These are phyloP conservation scores for peach (Prunus persica) DNA, from an alignment of 306 rosid genomes.

Conservation along the genomic window Prunus_persica_NCBIv2 NC_034015.1:14284001-14284500, in stretches of 20 bases:
- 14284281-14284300: neutral
- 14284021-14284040: slow-evolving; percentile 3
- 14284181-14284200: neutral
- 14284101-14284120: neutral
- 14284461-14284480: neutral
- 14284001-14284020: slow-evolving; percentile 16
- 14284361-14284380: neutral
- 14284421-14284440: neutral
- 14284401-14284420: neutral
- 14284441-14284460: neutral
- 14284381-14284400: neutral
- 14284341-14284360: neutral
- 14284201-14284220: neutral
- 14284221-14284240: neutral
- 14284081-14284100: neutral
- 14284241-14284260: neutral
- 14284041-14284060: neutral
- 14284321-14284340: neutral
- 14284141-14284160: neutral
- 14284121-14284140: neutral
- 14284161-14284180: neutral
- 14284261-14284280: neutral
- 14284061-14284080: neutral
- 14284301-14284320: neutral
- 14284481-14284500: neutral